Conservation (phyloP, 1,284 basidiomycete species). For the Puccinia hordei region DNA sequence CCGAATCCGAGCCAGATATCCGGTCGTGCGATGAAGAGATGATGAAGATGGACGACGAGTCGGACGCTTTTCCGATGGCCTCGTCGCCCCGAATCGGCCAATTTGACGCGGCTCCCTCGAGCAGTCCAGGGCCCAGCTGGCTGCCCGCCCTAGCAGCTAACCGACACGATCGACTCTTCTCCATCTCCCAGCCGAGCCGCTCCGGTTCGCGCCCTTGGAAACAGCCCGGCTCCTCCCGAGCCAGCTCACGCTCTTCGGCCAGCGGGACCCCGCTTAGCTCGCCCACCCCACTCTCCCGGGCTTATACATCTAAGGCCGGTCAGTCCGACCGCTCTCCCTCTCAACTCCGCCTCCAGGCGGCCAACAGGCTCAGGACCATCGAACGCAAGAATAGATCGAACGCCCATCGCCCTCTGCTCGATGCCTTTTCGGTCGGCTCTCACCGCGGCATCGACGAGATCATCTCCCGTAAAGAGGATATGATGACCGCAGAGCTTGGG, state of each 20-base stretch:
- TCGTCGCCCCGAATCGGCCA: conserved; percentile 16
- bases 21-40: conserved; percentile 20
- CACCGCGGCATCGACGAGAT: conserved; percentile 13
- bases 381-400: conserved; percentile 25
- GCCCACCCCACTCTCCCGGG: conserved; percentile 23
- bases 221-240: background rate
- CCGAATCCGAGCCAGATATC: conserved; percentile 27
- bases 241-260: background rate
- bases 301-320: background rate
- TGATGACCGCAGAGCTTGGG: conserved; percentile 22
- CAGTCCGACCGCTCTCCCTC: conserved; percentile 14
- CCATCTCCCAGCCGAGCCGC: background rate
- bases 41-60: background rate
- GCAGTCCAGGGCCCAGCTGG: conserved; percentile 36
- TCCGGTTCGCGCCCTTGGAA: background rate
- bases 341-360: conserved; percentile 25
- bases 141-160: conserved; percentile 11
- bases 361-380: conserved; percentile 4
- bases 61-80: background rate
- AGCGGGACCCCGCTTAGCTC: conserved; percentile 16
- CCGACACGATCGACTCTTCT: background rate
- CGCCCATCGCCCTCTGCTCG: conserved; percentile 9
- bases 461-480: background rate
- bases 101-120: conserved; percentile 1
- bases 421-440: conserved; percentile 20